Evolutionary conservation across 2,329 filamentous ascomycete genomes (phyloP).

Genomic region (Immersiporthe knoxdaviesiana): DNA sequence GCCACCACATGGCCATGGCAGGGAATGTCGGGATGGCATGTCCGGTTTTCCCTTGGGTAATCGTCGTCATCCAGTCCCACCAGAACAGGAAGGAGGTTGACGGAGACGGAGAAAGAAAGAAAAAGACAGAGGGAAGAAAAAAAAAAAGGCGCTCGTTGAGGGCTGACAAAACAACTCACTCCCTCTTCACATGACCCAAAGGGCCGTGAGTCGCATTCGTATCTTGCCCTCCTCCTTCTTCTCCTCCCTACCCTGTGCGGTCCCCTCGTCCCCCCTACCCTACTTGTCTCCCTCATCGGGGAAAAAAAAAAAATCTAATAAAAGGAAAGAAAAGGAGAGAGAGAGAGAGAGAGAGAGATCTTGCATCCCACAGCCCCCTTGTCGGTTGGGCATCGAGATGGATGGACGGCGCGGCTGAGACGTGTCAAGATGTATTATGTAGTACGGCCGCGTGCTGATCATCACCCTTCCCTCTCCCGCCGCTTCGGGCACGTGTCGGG

Average conservation of each 20-base stretch:
- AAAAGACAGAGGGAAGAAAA: too few species aligned
- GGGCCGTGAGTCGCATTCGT: background rate
- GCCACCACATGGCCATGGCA: constrained; percentile 18
- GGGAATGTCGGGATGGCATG: constrained; percentile 10
- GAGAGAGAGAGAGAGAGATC: too few species aligned
- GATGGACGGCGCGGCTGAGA: background rate
- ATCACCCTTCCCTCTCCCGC: background rate
- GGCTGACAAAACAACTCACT: constrained; percentile 1
- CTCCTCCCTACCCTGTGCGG: background rate
- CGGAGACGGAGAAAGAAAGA: constrained; percentile 7
- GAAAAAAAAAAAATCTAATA: too few species aligned
- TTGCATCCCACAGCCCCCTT: background rate
- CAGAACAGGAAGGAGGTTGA: constrained; percentile 18
- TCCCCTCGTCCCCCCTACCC: background rate
- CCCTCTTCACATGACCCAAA: background rate
- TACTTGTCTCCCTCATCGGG: background rate
- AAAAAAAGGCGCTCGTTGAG: constrained; percentile 1
- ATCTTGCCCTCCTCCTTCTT: background rate
- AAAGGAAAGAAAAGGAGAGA: too few species aligned
- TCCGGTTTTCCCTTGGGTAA: constrained; percentile 1
- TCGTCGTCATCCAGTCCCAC: constrained; percentile 10
- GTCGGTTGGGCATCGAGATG: background rate
- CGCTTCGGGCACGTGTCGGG: constrained; percentile 14
- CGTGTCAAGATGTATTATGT: background rate
- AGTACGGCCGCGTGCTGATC: background rate